Conservation (phyloP, 2,329 filamentous ascomycete genomes). For the Penicillium sp. region DNA sequence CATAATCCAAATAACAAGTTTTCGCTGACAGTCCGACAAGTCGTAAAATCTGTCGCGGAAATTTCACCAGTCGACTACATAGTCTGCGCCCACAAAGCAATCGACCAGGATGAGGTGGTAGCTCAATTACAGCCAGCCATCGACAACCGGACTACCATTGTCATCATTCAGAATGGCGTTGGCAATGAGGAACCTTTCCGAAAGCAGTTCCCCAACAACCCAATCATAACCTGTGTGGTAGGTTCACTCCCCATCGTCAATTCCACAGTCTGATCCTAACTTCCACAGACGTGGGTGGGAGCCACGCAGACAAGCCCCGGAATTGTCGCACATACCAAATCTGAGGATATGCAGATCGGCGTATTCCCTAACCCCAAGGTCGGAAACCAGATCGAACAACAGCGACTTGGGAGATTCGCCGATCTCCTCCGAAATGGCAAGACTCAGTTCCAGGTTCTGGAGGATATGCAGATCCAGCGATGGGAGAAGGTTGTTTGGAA, state of each 20-base stretch:
- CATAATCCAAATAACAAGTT: neutral
- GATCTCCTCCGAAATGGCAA: constrained; percentile 42
- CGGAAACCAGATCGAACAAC: constrained; percentile 32
- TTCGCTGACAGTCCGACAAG: constrained; percentile 17
- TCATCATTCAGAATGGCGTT: constrained; percentile 44
- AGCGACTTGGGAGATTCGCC: constrained; percentile 44
- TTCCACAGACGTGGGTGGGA: constrained; percentile 46
- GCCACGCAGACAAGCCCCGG: constrained; percentile 52
- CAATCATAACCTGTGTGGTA: constrained; percentile 45
- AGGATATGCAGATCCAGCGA: constrained; percentile 38
- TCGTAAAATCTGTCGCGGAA: constrained; percentile 41
- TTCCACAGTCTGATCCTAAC: neutral
- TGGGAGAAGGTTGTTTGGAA: constrained; percentile 48
- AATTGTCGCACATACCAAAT: constrained; percentile 50
- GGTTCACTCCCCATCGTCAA: constrained; percentile 16
- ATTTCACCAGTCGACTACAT: constrained; percentile 35
- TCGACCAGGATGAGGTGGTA: constrained; percentile 42
- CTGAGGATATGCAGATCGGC: constrained; percentile 57
- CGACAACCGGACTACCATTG: constrained; percentile 37
- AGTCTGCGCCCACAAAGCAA: constrained; percentile 43
- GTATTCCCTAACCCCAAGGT: constrained; percentile 45
- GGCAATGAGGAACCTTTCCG: constrained; percentile 44
- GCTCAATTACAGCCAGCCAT: constrained; percentile 37
- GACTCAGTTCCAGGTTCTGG: constrained; percentile 38
- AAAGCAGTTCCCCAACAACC: constrained; percentile 28